Conservation (phyloP, 495 filamentous ascomycete genomes). For the Apodospora peruviana region DNA sequence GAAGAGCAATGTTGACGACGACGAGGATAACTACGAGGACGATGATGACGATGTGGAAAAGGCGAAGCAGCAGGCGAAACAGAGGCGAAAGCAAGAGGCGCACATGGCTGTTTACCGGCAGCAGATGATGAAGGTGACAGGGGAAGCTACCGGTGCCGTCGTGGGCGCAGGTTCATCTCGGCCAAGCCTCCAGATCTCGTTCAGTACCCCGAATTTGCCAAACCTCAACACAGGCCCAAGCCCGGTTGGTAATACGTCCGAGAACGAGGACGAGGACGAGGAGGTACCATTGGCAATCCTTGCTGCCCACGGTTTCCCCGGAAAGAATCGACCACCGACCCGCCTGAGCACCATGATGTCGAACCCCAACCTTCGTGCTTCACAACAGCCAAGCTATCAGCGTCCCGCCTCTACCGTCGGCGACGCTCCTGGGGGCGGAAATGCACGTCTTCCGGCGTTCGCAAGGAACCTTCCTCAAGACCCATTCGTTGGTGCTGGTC, state of each 20-base stretch:
- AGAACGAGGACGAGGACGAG: slow-evolving; percentile 72
- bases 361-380: slow-evolving; percentile 53
- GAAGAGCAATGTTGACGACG: slow-evolving; percentile 49
- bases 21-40: slow-evolving; percentile 61
- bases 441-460: slow-evolving; percentile 62
- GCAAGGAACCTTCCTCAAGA: slow-evolving; percentile 82
- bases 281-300: slow-evolving; percentile 85
- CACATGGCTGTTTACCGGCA: slow-evolving; percentile 87
- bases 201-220: slow-evolving; percentile 51
- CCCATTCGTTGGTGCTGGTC: slow-evolving; percentile 78
- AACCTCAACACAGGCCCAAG: slow-evolving; percentile 9
- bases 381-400: slow-evolving; percentile 32
- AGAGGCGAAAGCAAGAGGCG: slow-evolving; percentile 84
- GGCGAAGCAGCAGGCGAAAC: slow-evolving; percentile 63
- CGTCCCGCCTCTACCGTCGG: slow-evolving; percentile 26
- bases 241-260: slow-evolving; percentile 26
- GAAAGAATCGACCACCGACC: slow-evolving; percentile 71
- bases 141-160: no score
- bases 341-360: slow-evolving; percentile 61
- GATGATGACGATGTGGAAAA: slow-evolving; percentile 83
- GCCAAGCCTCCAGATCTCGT: slow-evolving; percentile 41
- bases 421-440: slow-evolving; percentile 15
- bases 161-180: slow-evolving; percentile 37
- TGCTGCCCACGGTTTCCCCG: slow-evolving; percentile 88
- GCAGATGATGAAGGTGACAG: slow-evolving; percentile 95